Conservation (phyloP, 352 stramenopile genomes). For the Globisporangium barbulae region DNA sequence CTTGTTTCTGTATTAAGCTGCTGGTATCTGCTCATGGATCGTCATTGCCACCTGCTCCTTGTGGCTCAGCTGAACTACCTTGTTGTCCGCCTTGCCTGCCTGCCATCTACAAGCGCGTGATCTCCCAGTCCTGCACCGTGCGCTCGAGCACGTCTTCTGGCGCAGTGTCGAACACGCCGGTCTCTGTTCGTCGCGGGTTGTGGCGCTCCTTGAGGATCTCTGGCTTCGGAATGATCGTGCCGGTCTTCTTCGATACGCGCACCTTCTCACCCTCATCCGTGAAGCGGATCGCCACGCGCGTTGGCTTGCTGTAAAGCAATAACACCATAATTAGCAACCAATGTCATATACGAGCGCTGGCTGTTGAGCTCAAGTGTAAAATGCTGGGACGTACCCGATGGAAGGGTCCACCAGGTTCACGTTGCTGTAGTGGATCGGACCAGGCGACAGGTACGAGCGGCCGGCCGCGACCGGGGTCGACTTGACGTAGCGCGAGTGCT, state of each 20-base stretch:
- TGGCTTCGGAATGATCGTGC: constrained; percentile 94
- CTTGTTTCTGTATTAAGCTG: constrained; percentile 5
- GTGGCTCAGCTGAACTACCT: background rate
- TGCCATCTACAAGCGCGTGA: constrained; percentile 56
- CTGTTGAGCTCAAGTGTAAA: background rate
- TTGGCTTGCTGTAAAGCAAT: constrained; percentile 47
- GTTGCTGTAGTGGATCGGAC: constrained; percentile 87
- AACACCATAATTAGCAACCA: no score
- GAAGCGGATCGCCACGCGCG: constrained; percentile 75
- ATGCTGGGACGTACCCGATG: constrained; percentile 33
- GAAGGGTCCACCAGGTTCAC: constrained; percentile 83
- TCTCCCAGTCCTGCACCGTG: constrained; percentile 75
- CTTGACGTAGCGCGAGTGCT: constrained; percentile 84
- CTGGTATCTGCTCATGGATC: background rate
- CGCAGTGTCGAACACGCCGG: constrained; percentile 72
- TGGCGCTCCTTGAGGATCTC: constrained; percentile 88
- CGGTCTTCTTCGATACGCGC: constrained; percentile 92
- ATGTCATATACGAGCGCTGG: no score
- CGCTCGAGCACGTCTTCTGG: constrained; percentile 78
- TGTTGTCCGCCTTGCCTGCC: no score
- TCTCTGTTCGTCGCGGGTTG: constrained; percentile 81
- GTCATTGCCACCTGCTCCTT: background rate
- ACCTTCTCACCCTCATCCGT: constrained; percentile 94
- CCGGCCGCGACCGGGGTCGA: constrained; percentile 59
- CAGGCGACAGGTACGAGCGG: constrained; percentile 77